phyloP scores from a whole-genome alignment of 768 basidiomycete species.

The Tylopilus felleus region DNA sequence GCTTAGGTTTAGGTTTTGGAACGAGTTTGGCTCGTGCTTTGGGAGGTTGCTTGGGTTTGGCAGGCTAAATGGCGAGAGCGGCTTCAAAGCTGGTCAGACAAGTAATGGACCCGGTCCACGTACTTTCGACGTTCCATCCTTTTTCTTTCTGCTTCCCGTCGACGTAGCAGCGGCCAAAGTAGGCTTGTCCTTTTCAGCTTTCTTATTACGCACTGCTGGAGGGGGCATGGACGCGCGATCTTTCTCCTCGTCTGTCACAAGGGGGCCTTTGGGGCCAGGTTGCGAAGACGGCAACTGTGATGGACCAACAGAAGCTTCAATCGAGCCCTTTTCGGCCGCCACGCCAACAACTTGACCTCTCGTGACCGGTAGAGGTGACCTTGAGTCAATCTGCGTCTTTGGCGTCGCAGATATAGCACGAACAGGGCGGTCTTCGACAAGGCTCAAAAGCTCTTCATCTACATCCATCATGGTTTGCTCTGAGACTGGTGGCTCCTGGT shows the following conservation, averaged over 20 bases:
- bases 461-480: constrained; percentile 42
- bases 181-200: constrained; percentile 26
- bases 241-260: constrained; percentile 18
- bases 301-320: constrained; percentile 3
- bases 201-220: constrained; percentile 30
- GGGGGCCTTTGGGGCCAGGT: constrained; percentile 7
- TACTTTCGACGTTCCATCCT: constrained; percentile 24
- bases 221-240: constrained; percentile 63
- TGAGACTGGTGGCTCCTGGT: constrained; percentile 2
- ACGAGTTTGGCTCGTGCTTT: constrained; percentile 33
- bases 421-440: constrained; percentile 52
- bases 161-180: not conserved
- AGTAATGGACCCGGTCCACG: not conserved
- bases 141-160: constrained; percentile 38
- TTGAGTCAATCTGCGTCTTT: constrained; percentile 1
- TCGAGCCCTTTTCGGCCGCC: not conserved
- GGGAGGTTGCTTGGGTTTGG: constrained; percentile 28
- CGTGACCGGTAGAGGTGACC: not conserved
- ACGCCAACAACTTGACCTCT: not conserved
- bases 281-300: constrained; percentile 5
- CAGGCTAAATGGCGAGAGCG: constrained; percentile 9
- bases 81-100: not conserved
- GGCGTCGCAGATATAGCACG: not conserved
- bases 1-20: constrained; percentile 28
- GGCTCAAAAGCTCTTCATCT: constrained; percentile 62